Conservation (phyloP, 2,329 filamentous ascomycete species). For the Calonectria honghensis region DNA sequence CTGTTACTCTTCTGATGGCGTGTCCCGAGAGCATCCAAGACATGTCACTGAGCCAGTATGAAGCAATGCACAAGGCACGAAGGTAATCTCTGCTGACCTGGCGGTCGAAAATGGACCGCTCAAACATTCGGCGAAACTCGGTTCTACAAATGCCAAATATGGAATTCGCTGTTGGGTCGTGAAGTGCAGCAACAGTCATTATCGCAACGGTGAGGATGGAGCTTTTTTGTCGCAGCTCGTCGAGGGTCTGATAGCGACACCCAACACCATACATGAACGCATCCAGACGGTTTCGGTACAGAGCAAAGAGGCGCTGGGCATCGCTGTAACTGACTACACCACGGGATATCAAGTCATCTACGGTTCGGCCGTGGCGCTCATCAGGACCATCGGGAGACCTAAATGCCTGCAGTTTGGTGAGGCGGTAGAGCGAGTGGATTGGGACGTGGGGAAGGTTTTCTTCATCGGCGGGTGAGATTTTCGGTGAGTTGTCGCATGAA, state of each 20-base stretch:
- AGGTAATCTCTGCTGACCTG: constrained; percentile 69
- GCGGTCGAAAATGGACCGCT: constrained; percentile 63
- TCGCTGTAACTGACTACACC: constrained; percentile 66
- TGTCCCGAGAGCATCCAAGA: constrained; percentile 77
- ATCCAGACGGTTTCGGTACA: constrained; percentile 70
- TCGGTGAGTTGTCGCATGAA: constrained; percentile 46
- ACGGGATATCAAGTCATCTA: constrained; percentile 58
- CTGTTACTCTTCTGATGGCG: constrained; percentile 68
- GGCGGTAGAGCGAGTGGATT: constrained; percentile 60
- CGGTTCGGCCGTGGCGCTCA: constrained; percentile 17
- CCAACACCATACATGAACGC: constrained; percentile 70
- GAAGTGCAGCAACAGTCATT: constrained; percentile 74
- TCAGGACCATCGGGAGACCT: constrained; percentile 53
- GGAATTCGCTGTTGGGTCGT: constrained; percentile 71
- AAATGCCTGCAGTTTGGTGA: constrained; percentile 59
- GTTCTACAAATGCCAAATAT: constrained; percentile 71
- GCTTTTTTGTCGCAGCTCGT: constrained; percentile 72
- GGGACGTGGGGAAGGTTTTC: constrained; percentile 57
- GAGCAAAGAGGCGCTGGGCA: constrained; percentile 69
- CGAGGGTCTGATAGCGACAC: constrained; percentile 67
- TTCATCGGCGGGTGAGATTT: constrained; percentile 52
- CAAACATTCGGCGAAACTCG: constrained; percentile 73
- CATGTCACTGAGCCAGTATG: constrained; percentile 77
- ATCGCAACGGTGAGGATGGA: constrained; percentile 73
- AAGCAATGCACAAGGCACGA: constrained; percentile 75